Percentiles rank a stretch among this genome's conserved stretches.
phyloP scores from a whole-genome alignment of 2,329 filamentous ascomycete genomes.

The Phaeophleospora eucalypticola region DNA sequence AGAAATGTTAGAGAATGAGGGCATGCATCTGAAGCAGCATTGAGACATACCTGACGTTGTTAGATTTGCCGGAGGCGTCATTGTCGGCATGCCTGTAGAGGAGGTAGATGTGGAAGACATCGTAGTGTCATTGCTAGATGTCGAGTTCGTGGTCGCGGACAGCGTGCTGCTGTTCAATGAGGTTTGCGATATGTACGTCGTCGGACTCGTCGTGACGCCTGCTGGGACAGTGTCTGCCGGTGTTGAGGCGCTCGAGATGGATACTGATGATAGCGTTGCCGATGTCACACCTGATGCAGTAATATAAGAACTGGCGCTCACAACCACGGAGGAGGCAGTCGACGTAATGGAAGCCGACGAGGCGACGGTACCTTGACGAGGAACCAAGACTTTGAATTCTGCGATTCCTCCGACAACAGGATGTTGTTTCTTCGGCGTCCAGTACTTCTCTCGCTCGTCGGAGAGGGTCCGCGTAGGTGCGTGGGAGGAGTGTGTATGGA shows the following conservation, averaged over 20 bases:
- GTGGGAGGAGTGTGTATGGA: slow-evolving; percentile 7
- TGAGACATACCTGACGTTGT: slow-evolving; percentile 25
- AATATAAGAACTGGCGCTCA: background rate
- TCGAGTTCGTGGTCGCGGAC: background rate
- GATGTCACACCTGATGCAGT: background rate
- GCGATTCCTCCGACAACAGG: slow-evolving; percentile 20
- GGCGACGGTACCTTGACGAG: slow-evolving; percentile 21
- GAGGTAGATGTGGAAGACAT: background rate
- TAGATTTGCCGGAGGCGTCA: slow-evolving; percentile 12
- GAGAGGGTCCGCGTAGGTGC: slow-evolving; percentile 1
- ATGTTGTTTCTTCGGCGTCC: slow-evolving; percentile 6
- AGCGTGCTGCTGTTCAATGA: background rate
- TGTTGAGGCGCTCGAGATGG: slow-evolving; percentile 1
- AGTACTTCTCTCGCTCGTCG: background rate
- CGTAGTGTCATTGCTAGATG: background rate
- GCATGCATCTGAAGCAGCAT: background rate
- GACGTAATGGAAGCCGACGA: background rate
- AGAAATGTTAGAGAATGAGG: slow-evolving; percentile 8
- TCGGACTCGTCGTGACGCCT: background rate
- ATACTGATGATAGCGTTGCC: background rate
- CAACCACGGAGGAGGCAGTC: background rate
- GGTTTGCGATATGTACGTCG: background rate
- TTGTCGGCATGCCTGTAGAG: background rate
- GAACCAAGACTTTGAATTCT: slow-evolving; percentile 15
- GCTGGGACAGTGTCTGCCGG: background rate